Base-by-base conservation (phyloP, 2,329 filamentous ascomycete genomes). In the Paracamarosporium sp. region DNA sequence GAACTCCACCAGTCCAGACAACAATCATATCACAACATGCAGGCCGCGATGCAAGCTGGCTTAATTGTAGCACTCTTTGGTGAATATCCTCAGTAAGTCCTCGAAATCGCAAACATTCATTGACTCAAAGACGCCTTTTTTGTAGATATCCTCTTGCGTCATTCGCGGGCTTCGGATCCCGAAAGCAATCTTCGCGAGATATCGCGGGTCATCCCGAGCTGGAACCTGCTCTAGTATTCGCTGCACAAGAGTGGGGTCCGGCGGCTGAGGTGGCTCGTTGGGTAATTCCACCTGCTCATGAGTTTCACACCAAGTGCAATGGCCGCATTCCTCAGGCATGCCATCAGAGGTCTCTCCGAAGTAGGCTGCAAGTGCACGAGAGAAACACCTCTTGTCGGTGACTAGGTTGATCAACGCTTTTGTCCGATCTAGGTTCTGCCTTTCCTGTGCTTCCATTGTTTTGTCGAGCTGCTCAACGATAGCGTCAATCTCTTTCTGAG, bases 91-190 rank as follows among this genome's bases (percentile, higher is more conserved):
- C 46, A 67, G 22, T 36, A 68, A 81, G 64, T 77, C 72, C 44
- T 38, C 35, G 38, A 87, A 88, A 30, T 83, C 78, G 53, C 86
- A 83, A 55, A 85, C 79, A 25, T 78, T 81, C 76, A 88, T 79
- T 4, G 81, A 85, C 44, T 80, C 81, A 65, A 86, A 88, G 0
- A 83, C 77, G 0, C 58, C 31, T 7, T 69, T 69, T 50, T 75
- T 82, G 12, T 79, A 75, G 30, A 88, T 62, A 65, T 81, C 84
- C 51, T 86, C 67, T 35, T 76, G 70, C 5, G 73, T 78, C 0
- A 86, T 79, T 1, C 85, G 74, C 0, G 86, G 87, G 62, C 85
- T 88, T 43, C 77, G 78, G 66, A 89, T 88, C 0, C 87, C 87
- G 67, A 88, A 89, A 0, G 86, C 86, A 4, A 89, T 74, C 20